Evolutionary conservation across 106 monocot genomes (phyloP), one percentile per base, ranked within the genome.

Genomic region (Dendrobium huoshanense): DNA sequence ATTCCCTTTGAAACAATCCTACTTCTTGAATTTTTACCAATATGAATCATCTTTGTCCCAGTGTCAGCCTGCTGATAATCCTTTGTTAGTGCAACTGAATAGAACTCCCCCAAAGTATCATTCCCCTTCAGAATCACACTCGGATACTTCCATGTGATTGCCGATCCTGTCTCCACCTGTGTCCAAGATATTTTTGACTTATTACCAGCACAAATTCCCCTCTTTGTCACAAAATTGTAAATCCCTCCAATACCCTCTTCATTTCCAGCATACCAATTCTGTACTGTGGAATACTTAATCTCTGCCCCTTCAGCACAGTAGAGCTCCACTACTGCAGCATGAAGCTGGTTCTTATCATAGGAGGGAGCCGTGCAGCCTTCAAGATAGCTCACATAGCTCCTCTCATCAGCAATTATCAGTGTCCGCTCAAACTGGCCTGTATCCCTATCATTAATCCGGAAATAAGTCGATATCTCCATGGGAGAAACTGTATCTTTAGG

Each of bases 81-180:
- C 75, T 95, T 99, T 1, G 98, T 99, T 54, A 99, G 59, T 6
- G 98, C 98, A 74, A 99, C 98, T 2, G 93, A 99, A 80, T 99
- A 93, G 59, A 99, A 99, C 85, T 99, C 98, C 7, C 98, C 98
- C 41, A 95, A 81, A 9, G 89, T 83, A 56, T 91, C 88, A 67
- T 99, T 81, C 31, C 98, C 98, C 59, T 82, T 85, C 45, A 99
- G 83, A 78, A 88, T 86, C 11, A 99, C 98, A 49, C 98, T 99
- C 22, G 98, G 98, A 55, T 99, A 99, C 80, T 99, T 99, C 98
- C 98, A 95, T 3, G 98, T 99, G 43, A 99, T 99, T 0, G 95
- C 95, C 4, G 98, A 99, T 19, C 98, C 98, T 4, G 95, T 99
- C 85, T 99, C 95, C 76, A 99, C 94, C 85, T 99, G 98, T 9